phyloP scores from a whole-genome alignment of 768 basidiomycete genomes.

The Boletales sp. region DNA sequence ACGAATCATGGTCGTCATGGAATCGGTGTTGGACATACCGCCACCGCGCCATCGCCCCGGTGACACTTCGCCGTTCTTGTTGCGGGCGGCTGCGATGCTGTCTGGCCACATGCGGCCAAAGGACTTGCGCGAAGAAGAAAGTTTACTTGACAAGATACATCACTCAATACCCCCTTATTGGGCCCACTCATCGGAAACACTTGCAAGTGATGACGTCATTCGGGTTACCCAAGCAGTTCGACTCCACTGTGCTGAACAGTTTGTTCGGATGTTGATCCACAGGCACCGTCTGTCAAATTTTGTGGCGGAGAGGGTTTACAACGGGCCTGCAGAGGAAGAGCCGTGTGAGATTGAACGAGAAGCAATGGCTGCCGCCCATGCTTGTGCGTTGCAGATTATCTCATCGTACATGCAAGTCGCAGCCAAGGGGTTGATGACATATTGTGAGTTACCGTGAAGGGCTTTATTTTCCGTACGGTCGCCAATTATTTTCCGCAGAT shows the following conservation, averaged over 20 bases:
- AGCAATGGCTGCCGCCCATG: conserved; percentile 72
- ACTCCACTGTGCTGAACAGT: conserved; percentile 84
- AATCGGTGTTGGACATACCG: conserved; percentile 81
- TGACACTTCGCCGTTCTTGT: conserved; percentile 75
- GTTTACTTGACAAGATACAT: conserved; percentile 76
- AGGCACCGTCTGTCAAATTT: conserved; percentile 80
- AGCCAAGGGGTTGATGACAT: conserved; percentile 89
- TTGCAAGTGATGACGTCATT: conserved; percentile 82
- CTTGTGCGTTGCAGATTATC: conserved; percentile 78
- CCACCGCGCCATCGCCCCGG: conserved; percentile 55
- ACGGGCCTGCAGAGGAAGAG: conserved; percentile 44
- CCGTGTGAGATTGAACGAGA: conserved; percentile 70
- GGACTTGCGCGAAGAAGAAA: conserved; percentile 76
- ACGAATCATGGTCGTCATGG: conserved; percentile 82
- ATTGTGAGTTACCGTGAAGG: conserved; percentile 56
- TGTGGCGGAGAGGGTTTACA: conserved; percentile 63
- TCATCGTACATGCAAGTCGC: conserved; percentile 81
- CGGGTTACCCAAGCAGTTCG: conserved; percentile 86
- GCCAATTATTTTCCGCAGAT: conserved; percentile 43
- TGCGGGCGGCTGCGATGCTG: conserved; percentile 65
- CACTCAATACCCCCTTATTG: conserved; percentile 70
- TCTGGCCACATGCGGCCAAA: conserved; percentile 57
- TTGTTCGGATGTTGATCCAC: conserved; percentile 83
- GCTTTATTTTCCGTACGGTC: conserved; percentile 3
- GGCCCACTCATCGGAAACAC: conserved; percentile 76